A percentile compares a stretch with the other conserved stretches of the same genome.
Evolutionary conservation across 495 filamentous ascomycete species (phyloP).

Genomic region (Melanomma pulvis-pyrius): DNA sequence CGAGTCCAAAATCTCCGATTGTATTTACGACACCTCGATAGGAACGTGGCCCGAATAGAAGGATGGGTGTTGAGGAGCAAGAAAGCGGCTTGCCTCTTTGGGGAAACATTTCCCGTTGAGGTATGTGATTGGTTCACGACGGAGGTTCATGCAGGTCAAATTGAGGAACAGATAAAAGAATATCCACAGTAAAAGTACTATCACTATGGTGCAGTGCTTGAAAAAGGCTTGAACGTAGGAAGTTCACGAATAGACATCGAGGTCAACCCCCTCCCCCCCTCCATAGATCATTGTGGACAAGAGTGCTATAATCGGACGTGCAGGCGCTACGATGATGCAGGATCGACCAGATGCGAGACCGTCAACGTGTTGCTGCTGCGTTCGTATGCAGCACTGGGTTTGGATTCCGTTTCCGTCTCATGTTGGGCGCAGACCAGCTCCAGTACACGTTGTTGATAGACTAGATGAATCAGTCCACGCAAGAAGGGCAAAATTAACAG

Average conservation of each 20-base stretch:
- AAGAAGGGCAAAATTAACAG: background rate
- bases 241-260: background rate
- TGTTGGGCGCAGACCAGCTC: slow-evolving; percentile 57
- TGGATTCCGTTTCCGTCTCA: slow-evolving; percentile 41
- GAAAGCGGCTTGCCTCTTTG: slow-evolving; percentile 11
- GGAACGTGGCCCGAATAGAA: background rate
- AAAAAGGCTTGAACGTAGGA: too few species aligned
- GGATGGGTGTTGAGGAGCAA: background rate
- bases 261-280: too few species aligned
- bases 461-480: slow-evolving; percentile 35
- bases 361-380: slow-evolving; percentile 5
- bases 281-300: too few species aligned
- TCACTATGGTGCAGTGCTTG: background rate
- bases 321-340: slow-evolving; percentile 20
- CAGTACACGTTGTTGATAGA: slow-evolving; percentile 60
- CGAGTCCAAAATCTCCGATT: background rate
- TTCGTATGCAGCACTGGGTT: slow-evolving; percentile 29
- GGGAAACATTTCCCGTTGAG: slow-evolving; percentile 13
- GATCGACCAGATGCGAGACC: slow-evolving; percentile 25
- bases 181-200: background rate
- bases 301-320: background rate
- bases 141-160: slow-evolving; percentile 5
- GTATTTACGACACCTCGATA: background rate
- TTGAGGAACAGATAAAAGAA: slow-evolving; percentile 11
- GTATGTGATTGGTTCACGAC: background rate